A percentile compares a stretch with the other conserved stretches of the same genome.
These are phyloP conservation scores for Coffea canephora DNA, from an alignment of 257 asterid species.

Conservation along the genomic window DNA sequence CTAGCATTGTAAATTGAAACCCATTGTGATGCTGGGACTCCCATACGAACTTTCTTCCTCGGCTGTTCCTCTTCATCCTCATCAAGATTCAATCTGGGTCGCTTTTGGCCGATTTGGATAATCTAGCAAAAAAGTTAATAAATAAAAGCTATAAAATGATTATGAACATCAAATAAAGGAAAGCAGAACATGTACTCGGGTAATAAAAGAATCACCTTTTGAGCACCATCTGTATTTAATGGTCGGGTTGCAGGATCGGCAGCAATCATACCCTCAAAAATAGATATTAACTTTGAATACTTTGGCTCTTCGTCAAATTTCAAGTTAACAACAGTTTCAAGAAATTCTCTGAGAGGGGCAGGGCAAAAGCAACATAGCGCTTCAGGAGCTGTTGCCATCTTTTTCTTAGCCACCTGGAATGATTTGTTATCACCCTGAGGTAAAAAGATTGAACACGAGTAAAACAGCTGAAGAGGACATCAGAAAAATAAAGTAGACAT, in stretches of 20 bases:
- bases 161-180: not conserved
- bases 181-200: not conserved
- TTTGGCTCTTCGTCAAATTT: conserved; percentile 54
- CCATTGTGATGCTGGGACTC: conserved; percentile 49
- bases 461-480: not conserved
- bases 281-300: conserved; percentile 43
- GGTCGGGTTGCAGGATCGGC: conserved; percentile 47
- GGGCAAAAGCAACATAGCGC: conserved; percentile 47
- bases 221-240: conserved; percentile 50
- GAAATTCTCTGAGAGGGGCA: conserved; percentile 39
- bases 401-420: conserved; percentile 44
- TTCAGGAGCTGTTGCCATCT: conserved; percentile 50
- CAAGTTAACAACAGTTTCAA: conserved; percentile 42
- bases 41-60: conserved; percentile 44
- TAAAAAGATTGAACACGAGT: not conserved
- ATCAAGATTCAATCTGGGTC: conserved; percentile 33
- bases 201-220: conserved; percentile 28
- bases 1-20: conserved; percentile 48
- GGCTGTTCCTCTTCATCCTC: conserved; percentile 39
- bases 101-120: conserved; percentile 43
- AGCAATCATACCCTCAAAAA: conserved; percentile 42
- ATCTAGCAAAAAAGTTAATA: conserved; percentile 13
- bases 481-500: not conserved
- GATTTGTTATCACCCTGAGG: conserved; percentile 51
- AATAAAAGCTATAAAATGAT: not conserved